Evolutionary conservation across 1,284 basidiomycete species (phyloP).

Genomic region (Leccinum pallidistipes): DNA sequence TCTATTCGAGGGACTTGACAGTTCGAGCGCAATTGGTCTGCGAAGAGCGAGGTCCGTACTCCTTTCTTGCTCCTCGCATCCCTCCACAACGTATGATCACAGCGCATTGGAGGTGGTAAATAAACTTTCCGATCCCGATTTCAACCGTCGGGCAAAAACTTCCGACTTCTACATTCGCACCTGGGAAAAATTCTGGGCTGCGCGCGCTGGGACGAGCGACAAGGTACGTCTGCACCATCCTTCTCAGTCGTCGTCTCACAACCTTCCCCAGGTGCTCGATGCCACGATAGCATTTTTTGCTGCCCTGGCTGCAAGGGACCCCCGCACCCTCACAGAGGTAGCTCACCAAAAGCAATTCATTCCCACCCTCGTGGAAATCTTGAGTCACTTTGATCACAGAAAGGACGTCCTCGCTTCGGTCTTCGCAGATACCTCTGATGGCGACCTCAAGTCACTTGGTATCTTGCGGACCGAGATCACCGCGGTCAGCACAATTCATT

Average conservation of each 20-base stretch:
- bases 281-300: constrained; percentile 57
- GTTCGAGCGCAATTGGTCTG: constrained; percentile 50
- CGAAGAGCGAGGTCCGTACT: constrained; percentile 57
- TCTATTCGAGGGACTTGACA: constrained; percentile 72
- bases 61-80: background rate
- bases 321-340: constrained; percentile 52
- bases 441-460: constrained; percentile 52
- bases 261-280: constrained; percentile 36
- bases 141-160: constrained; percentile 69
- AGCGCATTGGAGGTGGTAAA: constrained; percentile 74
- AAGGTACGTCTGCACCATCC: constrained; percentile 40
- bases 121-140: constrained; percentile 72
- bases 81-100: constrained; percentile 5
- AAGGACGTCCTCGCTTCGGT: constrained; percentile 46
- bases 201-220: constrained; percentile 60
- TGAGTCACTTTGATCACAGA: constrained; percentile 35
- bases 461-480: constrained; percentile 31
- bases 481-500: constrained; percentile 20
- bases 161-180: constrained; percentile 66
- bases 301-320: constrained; percentile 57
- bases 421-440: constrained; percentile 27
- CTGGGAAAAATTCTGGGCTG: constrained; percentile 61
- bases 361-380: constrained; percentile 45
- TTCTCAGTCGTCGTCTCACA: background rate
- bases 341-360: constrained; percentile 42